phyloP scores from a whole-genome alignment of 306 rosid species.

The Prunus armeniaca region DNA sequence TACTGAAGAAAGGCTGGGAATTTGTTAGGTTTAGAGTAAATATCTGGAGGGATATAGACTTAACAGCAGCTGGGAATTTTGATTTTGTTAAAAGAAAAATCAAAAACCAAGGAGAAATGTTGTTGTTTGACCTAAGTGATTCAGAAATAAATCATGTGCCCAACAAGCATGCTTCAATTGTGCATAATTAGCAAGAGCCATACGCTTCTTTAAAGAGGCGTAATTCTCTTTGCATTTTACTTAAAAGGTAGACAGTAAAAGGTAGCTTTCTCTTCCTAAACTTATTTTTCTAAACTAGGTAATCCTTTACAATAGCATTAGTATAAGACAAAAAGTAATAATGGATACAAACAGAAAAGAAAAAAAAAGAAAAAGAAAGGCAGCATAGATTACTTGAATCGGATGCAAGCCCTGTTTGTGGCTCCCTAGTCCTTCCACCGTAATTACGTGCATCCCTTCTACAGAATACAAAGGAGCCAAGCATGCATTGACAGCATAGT shows the following conservation, averaged over 20 bases:
- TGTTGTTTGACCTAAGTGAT: background rate
- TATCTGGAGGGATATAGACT: background rate
- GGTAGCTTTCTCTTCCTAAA: background rate
- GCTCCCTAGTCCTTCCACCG: constrained; percentile 90
- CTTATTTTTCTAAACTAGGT: background rate
- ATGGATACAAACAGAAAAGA: background rate
- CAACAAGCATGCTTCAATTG: background rate
- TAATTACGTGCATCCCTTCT: constrained; percentile 95
- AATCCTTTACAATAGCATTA: background rate
- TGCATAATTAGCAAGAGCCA: too few species aligned
- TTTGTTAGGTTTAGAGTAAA: background rate
- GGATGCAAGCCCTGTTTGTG: constrained; percentile 84
- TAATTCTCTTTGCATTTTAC: background rate
- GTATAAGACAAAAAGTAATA: background rate
- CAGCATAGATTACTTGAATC: constrained; percentile 57
- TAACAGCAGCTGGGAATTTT: background rate
- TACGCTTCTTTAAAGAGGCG: background rate
- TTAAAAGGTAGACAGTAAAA: background rate
- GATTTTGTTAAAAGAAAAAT: background rate
- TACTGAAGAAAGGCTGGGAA: background rate
- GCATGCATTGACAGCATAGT: constrained; percentile 94
- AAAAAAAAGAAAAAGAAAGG: background rate
- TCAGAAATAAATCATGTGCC: background rate
- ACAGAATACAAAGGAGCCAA: constrained; percentile 91
- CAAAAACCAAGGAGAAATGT: background rate